A percentile compares a stretch with the other conserved stretches of the same genome.
phyloP scores from a whole-genome alignment of 2,329 filamentous ascomycete species.

The Neospermospora avenae region DNA sequence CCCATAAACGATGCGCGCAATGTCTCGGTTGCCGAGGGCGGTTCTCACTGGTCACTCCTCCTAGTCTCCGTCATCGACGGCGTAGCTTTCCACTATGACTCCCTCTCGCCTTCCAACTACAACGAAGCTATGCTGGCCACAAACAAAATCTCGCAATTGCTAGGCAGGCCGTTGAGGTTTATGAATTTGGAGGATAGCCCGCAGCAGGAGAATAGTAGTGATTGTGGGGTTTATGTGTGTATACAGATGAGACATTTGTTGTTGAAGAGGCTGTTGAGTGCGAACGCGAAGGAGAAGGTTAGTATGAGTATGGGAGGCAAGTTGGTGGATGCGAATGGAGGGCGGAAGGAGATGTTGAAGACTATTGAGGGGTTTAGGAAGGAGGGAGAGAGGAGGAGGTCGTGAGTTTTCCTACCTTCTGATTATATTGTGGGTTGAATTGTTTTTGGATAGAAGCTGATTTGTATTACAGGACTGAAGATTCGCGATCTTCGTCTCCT shows the following conservation, averaged over 20 bases:
- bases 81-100: slow-evolving; percentile 96
- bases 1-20: slow-evolving; percentile 89
- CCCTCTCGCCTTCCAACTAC: slow-evolving; percentile 71
- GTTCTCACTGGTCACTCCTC: slow-evolving; percentile 91
- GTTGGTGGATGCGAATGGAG: slow-evolving; percentile 74
- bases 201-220: slow-evolving; percentile 86
- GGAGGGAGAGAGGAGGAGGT: slow-evolving; percentile 80
- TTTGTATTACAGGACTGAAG: slow-evolving; percentile 20
- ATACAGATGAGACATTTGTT: slow-evolving; percentile 93
- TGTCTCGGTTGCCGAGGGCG: slow-evolving; percentile 75
- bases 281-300: slow-evolving; percentile 79
- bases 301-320: slow-evolving; percentile 91
- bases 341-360: slow-evolving; percentile 84
- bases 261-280: slow-evolving; percentile 74
- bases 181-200: slow-evolving; percentile 81
- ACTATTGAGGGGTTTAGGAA: slow-evolving; percentile 85
- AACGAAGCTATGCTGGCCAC: slow-evolving; percentile 68
- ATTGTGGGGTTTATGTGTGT: slow-evolving; percentile 96
- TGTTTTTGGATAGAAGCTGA: background rate
- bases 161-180: slow-evolving; percentile 68
- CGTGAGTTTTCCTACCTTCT: slow-evolving; percentile 52
- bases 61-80: slow-evolving; percentile 86
- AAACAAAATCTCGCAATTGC: slow-evolving; percentile 64
- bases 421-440: background rate
- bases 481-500: slow-evolving; percentile 21